These are phyloP conservation scores for Canavalia ensiformis DNA, from an alignment of 306 rosid genomes.

Conservation along the genomic window DNA sequence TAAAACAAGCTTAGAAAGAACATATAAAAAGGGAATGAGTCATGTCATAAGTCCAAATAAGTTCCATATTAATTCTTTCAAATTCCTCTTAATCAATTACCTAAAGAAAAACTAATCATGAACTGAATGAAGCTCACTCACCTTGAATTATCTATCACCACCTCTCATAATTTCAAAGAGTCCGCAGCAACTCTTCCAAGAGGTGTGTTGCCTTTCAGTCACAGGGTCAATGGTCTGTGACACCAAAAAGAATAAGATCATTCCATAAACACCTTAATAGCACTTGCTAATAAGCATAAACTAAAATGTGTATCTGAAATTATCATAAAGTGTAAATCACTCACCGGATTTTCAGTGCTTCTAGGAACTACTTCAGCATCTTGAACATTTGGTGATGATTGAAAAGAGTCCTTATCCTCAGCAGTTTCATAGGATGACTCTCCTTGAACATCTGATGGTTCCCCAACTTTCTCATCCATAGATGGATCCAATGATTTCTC, in stretches of 20 bases:
- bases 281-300: background rate
- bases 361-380: slow-evolving; percentile 50
- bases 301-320: background rate
- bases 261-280: background rate
- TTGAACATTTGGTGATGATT: slow-evolving; percentile 42
- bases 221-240: slow-evolving; percentile 50
- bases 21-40: too few relatives aligned
- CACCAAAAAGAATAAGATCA: slow-evolving; percentile 30
- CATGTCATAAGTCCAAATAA: background rate
- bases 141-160: slow-evolving; percentile 66
- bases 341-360: slow-evolving; percentile 57
- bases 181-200: slow-evolving; percentile 87
- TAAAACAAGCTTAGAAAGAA: too few relatives aligned
- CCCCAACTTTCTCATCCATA: slow-evolving; percentile 52
- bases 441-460: slow-evolving; percentile 49
- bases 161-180: slow-evolving; percentile 61
- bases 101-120: background rate
- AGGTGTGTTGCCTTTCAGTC: slow-evolving; percentile 49
- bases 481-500: slow-evolving; percentile 45
- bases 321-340: slow-evolving; percentile 22
- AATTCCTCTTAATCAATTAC: background rate
- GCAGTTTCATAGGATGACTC: slow-evolving; percentile 50
- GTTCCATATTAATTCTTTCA: background rate
- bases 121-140: slow-evolving; percentile 44
- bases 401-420: slow-evolving; percentile 34